phyloP scores from a whole-genome alignment of 1,284 basidiomycete genomes.

The Sphaerobolus stellatus region DNA sequence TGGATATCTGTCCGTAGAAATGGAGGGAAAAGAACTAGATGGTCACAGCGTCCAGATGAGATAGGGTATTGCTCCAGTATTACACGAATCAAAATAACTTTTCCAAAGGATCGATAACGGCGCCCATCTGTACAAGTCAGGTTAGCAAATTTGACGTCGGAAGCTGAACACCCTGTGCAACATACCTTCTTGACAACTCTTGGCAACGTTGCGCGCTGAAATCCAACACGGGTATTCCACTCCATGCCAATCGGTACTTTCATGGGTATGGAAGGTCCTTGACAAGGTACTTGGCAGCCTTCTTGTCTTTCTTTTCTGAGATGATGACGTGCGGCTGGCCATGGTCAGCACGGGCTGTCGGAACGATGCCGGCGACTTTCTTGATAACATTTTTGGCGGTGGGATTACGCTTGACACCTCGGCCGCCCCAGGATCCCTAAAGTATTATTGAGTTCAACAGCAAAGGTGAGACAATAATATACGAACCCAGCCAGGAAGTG shows the following conservation, averaged over 20 bases:
- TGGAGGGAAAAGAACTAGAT: too few species aligned
- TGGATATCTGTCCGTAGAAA: too few species aligned
- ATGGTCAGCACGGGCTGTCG: conserved; percentile 78
- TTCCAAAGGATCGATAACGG: conserved; percentile 72
- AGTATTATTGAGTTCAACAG: conserved; percentile 9
- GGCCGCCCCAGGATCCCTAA: conserved; percentile 90
- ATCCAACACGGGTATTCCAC: conserved; percentile 90
- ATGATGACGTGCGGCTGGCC: conserved; percentile 88
- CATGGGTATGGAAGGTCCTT: conserved; percentile 93
- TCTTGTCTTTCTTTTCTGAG: conserved; percentile 91
- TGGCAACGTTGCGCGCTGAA: conserved; percentile 83
- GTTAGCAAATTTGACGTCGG: too few species aligned
- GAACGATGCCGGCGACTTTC: conserved; percentile 78
- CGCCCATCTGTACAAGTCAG: conserved; percentile 55
- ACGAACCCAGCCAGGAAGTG: conserved; percentile 92
- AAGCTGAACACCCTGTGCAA: too few species aligned
- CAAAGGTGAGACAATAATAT: neutral
- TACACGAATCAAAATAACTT: conserved; percentile 55
- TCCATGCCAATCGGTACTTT: conserved; percentile 81
- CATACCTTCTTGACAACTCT: conserved; percentile 85
- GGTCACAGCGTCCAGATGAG: too few species aligned
- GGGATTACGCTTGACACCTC: conserved; percentile 58
- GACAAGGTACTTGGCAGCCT: conserved; percentile 83
- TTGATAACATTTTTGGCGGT: conserved; percentile 73
- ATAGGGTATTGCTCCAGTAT: too few species aligned